Evolutionary conservation across 495 filamentous ascomycete genomes (phyloP), one percentile per base, ranked within the genome.

Genomic region (Massariosphaeria phaeospora): DNA sequence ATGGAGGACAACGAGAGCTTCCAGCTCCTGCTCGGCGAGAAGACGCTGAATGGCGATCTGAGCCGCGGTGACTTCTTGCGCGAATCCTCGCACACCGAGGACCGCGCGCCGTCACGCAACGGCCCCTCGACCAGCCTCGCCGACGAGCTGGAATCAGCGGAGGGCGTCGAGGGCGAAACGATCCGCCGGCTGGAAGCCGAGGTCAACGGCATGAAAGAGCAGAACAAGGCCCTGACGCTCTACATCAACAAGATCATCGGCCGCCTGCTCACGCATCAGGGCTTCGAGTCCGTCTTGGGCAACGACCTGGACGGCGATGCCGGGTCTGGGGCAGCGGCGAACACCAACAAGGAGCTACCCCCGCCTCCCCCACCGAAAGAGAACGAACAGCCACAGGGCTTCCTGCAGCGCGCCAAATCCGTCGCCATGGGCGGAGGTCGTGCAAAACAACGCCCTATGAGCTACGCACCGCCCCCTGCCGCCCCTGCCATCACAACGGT

Each of bases 1-100:
- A 93, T 96, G 88, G 93, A 98, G 71, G 93, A 98, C 69, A 96
- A 96, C 63, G 93, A 98, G 67, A 95, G 89, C 67, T 98, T 93
- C 66, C 93, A 98, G 66, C 78, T 98, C 17, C 81, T 98, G 2
- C 82, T 97, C 2, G 86, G 86, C 57, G 89, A 96, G 63, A 87
- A 89, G 73, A 96, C 93, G 0, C 76, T 98, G 33, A 94, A 95
- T 57, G 93, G 93, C 23, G 91, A 96, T 62, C 94, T 96, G 64
- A 79, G 82, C 57, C 87, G 89, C 57, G 83, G 82, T 49, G 88
- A 95, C 58, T 89, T 91, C 69, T 84, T 95, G 79, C 74, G 64
- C 68, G 52, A 40, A 59, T 62, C 30, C 67, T 74, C 47, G 15
- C 46, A 43, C 13, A 27, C 26, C 24, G 62, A 58, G 27, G 65